Conservation (phyloP, 495 filamentous ascomycete genomes). For the Hypoxylon cercidicola region DNA sequence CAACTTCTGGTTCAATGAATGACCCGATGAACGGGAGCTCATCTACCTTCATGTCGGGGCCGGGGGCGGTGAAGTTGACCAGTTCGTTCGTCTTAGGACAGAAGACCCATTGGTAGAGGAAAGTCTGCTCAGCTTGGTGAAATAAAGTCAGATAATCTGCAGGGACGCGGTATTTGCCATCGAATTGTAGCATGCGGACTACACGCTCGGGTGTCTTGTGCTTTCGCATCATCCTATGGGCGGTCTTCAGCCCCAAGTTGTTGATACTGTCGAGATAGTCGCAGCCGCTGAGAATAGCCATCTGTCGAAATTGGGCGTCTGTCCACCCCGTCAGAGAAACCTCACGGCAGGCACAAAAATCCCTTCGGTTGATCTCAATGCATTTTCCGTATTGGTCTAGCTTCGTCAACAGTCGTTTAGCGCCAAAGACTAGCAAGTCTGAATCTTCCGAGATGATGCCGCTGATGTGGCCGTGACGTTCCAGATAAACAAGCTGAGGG, state of each 20-base stretch:
- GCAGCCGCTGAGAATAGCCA: slow-evolving; percentile 98
- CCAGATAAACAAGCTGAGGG: slow-evolving; percentile 93
- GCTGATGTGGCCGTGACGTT: slow-evolving; percentile 80
- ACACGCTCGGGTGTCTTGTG: slow-evolving; percentile 86
- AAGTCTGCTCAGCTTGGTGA: slow-evolving; percentile 86
- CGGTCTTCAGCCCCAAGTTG: slow-evolving; percentile 91
- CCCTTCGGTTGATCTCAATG: slow-evolving; percentile 85
- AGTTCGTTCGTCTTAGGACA: slow-evolving; percentile 77
- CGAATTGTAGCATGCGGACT: slow-evolving; percentile 84
- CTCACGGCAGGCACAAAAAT: slow-evolving; percentile 89
- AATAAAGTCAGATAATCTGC: slow-evolving; percentile 80
- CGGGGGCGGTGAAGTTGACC: slow-evolving; percentile 75
- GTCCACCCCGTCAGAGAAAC: slow-evolving; percentile 92
- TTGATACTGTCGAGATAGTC: slow-evolving; percentile 89
- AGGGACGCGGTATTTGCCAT: slow-evolving; percentile 84
- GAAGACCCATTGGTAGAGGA: slow-evolving; percentile 93
- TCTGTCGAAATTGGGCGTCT: slow-evolving; percentile 87
- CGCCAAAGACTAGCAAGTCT: slow-evolving; percentile 94
- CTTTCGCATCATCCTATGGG: slow-evolving; percentile 87
- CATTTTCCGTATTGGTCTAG: slow-evolving; percentile 93
- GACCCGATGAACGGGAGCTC: slow-evolving; percentile 83
- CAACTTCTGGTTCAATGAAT: slow-evolving; percentile 73
- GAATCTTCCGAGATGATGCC: slow-evolving; percentile 97
- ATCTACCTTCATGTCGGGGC: slow-evolving; percentile 66
- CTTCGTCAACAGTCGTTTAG: slow-evolving; percentile 89